Evolutionary conservation across 352 stramenopile species (phyloP), one percentile per base, ranked within the genome.

Genomic region (Globisporangium nodosum): DNA sequence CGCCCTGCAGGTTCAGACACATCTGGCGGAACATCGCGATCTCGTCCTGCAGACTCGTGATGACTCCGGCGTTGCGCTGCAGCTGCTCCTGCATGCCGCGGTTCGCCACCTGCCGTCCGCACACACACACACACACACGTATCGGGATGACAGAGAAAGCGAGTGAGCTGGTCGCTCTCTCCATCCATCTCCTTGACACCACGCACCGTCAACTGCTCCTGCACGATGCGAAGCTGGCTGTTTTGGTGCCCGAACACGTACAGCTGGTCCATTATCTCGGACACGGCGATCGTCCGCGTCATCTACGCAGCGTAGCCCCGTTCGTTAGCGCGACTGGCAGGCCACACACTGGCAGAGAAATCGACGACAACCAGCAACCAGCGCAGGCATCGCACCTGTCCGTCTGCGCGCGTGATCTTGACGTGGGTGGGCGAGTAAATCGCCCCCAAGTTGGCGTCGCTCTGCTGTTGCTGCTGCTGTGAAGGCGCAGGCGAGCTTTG

Each of bases 11-110:
- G 58, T 81, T 90, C 49, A 90, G 64, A 64, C 83, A 92, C 76
- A 92, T 88, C 60, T 90, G 76, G 48, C 78, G 80, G 58, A 90
- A 90, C 77, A 92, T 88, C 31, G 78, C 65, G 56, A 90, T 76
- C 69, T 92, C 83, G 65, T 90, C 87, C 67, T 88, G 78, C 35
- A 92, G 72, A 2, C 74, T 62, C 16, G 52, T 71, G 58, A 90
- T 84, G 49, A 90, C 76, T 45, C 84, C 80, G 21, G 69, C 68
- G 51, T 83, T 76, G 24, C 64, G 76, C 62, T 88, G 78, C 51
- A 87, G 53, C 54, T 87, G 78, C 56, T 92, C 82, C 63, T 90
- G 78, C 24, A 90, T 67, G 46, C 61, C 70, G 43, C 71, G 78
- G 52, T 90, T 92, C n/a, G 76, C 73, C 52, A 78, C 63, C 81